Percentiles rank a stretch among this genome's conserved stretches.
These are phyloP conservation scores for Neurospora intermedia DNA, from an alignment of 495 filamentous ascomycete genomes.

Conservation along the genomic window DNA sequence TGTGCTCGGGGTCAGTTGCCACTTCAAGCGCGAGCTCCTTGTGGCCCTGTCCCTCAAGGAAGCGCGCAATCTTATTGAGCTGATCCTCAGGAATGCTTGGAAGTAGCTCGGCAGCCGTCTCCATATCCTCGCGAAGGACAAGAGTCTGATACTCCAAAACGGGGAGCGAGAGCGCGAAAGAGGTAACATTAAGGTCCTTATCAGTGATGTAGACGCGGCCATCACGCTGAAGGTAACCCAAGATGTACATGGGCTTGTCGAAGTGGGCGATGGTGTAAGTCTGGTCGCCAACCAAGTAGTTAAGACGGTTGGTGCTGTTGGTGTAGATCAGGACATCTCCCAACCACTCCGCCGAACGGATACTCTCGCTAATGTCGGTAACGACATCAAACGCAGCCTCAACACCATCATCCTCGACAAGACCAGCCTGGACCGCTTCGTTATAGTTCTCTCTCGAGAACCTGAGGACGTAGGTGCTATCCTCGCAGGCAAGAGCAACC, in stretches of 20 bases:
- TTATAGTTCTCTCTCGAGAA: slow-evolving; percentile 83
- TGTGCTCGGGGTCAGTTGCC: slow-evolving; percentile 92
- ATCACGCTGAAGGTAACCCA: slow-evolving; percentile 92
- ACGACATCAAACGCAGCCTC: slow-evolving; percentile 95
- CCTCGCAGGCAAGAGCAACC: slow-evolving; percentile 85
- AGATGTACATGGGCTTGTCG: slow-evolving; percentile 85
- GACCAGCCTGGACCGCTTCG: slow-evolving; percentile 65
- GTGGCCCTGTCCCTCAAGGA: slow-evolving; percentile 94
- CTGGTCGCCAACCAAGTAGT: slow-evolving; percentile 96
- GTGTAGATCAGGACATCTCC: slow-evolving; percentile 99
- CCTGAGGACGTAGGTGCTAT: slow-evolving; percentile 87
- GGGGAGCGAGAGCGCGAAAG: slow-evolving; percentile 83
- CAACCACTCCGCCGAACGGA: slow-evolving; percentile 95
- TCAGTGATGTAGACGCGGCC: slow-evolving; percentile 87
- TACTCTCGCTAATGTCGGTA: slow-evolving; percentile 87
- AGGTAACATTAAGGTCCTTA: slow-evolving; percentile 86
- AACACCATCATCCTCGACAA: slow-evolving; percentile 89
- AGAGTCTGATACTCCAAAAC: slow-evolving; percentile 97
- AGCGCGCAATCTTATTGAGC: slow-evolving; percentile 94
- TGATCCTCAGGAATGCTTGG: slow-evolving; percentile 75
- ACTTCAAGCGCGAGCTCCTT: slow-evolving; percentile 92
- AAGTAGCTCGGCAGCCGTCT: slow-evolving; percentile 77
- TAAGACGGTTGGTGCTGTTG: slow-evolving; percentile 89
- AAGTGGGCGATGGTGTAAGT: slow-evolving; percentile 98
- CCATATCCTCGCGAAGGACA: slow-evolving; percentile 91